Percentiles rank a stretch among this genome's conserved stretches.
Conservation (phyloP, 257 asterid species). For the Misopates orontium region DNA sequence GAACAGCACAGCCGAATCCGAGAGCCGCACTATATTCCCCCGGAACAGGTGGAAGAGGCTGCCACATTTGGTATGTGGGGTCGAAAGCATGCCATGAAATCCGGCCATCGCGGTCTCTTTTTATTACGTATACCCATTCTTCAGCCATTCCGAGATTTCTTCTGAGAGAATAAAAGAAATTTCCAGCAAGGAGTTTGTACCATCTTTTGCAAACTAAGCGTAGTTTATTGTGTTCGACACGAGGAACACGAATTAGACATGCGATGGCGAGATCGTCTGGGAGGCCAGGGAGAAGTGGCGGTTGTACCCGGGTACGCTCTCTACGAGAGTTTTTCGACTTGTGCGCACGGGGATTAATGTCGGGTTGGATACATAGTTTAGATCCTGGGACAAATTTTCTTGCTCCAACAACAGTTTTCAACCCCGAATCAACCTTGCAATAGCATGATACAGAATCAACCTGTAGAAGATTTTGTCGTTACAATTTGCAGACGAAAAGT, state of each 20-base stretch:
- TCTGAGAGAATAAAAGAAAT: constrained; percentile 57
- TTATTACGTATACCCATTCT: constrained; percentile 63
- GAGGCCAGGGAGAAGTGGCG: constrained; percentile 64
- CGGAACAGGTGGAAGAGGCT: constrained; percentile 66
- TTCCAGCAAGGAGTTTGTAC: constrained; percentile 61
- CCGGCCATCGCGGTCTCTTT: constrained; percentile 57
- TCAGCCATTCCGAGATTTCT: constrained; percentile 63
- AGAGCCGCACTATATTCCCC: constrained; percentile 49
- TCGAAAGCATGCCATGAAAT: constrained; percentile 71
- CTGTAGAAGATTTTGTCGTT: constrained; percentile 35
- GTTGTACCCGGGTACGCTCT: constrained; percentile 57
- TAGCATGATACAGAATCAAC: constrained; percentile 68
- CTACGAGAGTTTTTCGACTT: constrained; percentile 48
- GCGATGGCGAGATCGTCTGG: constrained; percentile 72
- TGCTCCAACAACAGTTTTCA: constrained; percentile 63
- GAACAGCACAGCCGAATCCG: constrained; percentile 68
- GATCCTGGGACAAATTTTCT: constrained; percentile 62
- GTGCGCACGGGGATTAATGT: constrained; percentile 58
- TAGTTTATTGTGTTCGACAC: constrained; percentile 53
- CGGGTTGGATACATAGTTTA: constrained; percentile 63
- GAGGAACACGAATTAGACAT: constrained; percentile 65
- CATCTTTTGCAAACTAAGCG: constrained; percentile 65
- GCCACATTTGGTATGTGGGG: constrained; percentile 60
- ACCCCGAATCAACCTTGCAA: constrained; percentile 64
- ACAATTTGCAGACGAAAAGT: constrained; percentile 5